Base-by-base conservation (phyloP, 306 rosid genomes). In the Purshia tridentata region DNA sequence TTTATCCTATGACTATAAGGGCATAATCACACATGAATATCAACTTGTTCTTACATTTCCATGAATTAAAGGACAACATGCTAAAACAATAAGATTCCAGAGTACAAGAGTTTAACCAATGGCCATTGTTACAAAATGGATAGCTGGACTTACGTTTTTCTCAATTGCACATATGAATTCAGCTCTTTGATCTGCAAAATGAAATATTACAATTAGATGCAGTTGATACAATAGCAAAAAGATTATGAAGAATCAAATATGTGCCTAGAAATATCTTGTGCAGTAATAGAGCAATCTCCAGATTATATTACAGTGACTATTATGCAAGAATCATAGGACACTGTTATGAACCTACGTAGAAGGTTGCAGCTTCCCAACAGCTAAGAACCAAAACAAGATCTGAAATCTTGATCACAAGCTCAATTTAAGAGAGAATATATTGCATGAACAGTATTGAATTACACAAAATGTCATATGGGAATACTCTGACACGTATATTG, bases 151-250 rank as follows among this genome's bases (percentile, higher is more conserved):
- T 84, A 91, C 98, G 98, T 90, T 88, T 95, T 95, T 83, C 99
- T 87, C 88, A 95, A 81, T 70, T 94, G 96, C 73, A 95, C 96
- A 69, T 87, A 91, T 55, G 97, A 90, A 77, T 95, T 95, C 77
- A 95, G 93, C 90, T 95, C 99, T 82, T 95, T 95, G 89, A 95
- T 91, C 99, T 95, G 92, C 86, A 86, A 80, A 86, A 75, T 23
- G 18, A 44, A 41, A 41, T 50, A 53, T 40, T 3, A 59, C 22
- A 66, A 54, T 20, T 16, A 58, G 44, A 41, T 20, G 40, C 12
- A 53, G 72, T 67, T 68, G 16, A 55, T 46, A 58, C 62, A 61
- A 22, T 29, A 71, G 72, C 23, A 71, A 77, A 20, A 14, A 2
- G 18, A 45, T 19, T 49, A 1, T 20, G 40, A 18, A 64, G 54